These are phyloP conservation scores for Claviceps purpurea DNA, from an alignment of 2,329 filamentous ascomycete genomes.

Conservation along the genomic window DNA sequence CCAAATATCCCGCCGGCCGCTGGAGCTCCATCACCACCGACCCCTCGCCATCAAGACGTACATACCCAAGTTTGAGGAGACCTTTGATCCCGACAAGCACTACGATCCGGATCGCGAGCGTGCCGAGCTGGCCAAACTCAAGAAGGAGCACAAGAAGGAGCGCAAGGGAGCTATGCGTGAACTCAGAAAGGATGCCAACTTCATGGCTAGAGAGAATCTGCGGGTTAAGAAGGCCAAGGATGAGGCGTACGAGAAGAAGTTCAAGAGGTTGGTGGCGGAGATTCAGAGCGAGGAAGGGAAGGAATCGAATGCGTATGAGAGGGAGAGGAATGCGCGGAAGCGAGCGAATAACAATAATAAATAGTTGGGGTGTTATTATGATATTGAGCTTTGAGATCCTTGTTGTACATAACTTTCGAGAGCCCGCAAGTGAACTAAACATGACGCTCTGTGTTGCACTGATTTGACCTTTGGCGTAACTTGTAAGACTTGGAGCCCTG, in stretches of 20 bases:
- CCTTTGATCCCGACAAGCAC: slow-evolving; percentile 88
- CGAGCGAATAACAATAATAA: slow-evolving; percentile 43
- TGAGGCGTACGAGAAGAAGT: slow-evolving; percentile 91
- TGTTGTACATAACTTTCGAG: background rate
- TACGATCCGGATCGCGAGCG: slow-evolving; percentile 93
- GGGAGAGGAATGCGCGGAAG: slow-evolving; percentile 67
- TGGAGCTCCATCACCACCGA: slow-evolving; percentile 79
- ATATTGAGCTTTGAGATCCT: background rate
- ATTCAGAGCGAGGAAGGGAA: slow-evolving; percentile 88
- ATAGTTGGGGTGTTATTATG: slow-evolving; percentile 10
- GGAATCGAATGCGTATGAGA: slow-evolving; percentile 79
- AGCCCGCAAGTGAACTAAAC: background rate
- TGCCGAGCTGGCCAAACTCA: slow-evolving; percentile 69
- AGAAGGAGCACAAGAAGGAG: slow-evolving; percentile 87
- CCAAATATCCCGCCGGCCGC: slow-evolving; percentile 55
- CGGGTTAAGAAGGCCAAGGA: slow-evolving; percentile 88
- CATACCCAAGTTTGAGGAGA: slow-evolving; percentile 91
- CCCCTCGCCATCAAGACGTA: slow-evolving; percentile 77
- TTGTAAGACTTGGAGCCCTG: no score
- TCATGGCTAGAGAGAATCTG: slow-evolving; percentile 82
- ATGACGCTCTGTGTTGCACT: background rate
- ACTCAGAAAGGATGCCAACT: slow-evolving; percentile 86
- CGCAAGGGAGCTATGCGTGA: slow-evolving; percentile 90
- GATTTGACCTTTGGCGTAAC: no score
- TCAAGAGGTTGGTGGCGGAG: slow-evolving; percentile 79